Evolutionary conservation across 441 rosid species (phyloP), one percentile per base, ranked within the genome.

Genomic region (Syzygium syzygioides): DNA sequence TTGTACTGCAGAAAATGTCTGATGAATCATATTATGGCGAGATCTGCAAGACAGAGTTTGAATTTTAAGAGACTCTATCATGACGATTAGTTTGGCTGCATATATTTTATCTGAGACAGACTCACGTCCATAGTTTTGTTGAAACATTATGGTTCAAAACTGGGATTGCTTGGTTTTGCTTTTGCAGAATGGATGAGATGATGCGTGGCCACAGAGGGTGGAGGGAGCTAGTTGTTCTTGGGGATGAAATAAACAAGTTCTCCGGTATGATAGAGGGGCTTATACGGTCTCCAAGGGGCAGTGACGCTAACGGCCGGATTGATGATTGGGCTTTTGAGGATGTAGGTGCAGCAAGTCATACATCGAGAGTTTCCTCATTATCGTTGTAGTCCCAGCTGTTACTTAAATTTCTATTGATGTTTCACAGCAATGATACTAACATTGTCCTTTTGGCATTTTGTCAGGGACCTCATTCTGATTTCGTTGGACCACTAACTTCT

Each of bases 131-230:
- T 79, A 54, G 41, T 86, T 88, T 37, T 32, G 59, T 20, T n/a
- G 11, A 57, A n/a, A 17, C 59, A 80, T 85, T 79, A 53, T 88
- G 85, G 37, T 87, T 79, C 28, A 45, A 45, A 45, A 45, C 50
- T 30, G 85, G 66, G 41, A 52, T 87, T 91, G 89, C 28, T 89
- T 10, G 80, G 50, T 71, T 34, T n/a, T 87, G 71, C 86, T 91
- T 87, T 62, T 91, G 87, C 93, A 97, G 98, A 92, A 97, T 96
- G 99, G 99, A 97, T 90, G 99, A 96, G 92, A 96, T 98, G 99
- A 98, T 98, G 99, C 95, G 95, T 71, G 99, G 99, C 86, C 99
- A 97, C 92, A 93, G 98, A 92, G 98, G 99, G 79, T 97, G 99
- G 99, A 94, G 98, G 86, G 99, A 97, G 90, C 93, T 97, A 90